Percentiles rank a stretch among this genome's conserved stretches.
Conservation (phyloP, 768 basidiomycete genomes). For the Pisolithus sp. region DNA sequence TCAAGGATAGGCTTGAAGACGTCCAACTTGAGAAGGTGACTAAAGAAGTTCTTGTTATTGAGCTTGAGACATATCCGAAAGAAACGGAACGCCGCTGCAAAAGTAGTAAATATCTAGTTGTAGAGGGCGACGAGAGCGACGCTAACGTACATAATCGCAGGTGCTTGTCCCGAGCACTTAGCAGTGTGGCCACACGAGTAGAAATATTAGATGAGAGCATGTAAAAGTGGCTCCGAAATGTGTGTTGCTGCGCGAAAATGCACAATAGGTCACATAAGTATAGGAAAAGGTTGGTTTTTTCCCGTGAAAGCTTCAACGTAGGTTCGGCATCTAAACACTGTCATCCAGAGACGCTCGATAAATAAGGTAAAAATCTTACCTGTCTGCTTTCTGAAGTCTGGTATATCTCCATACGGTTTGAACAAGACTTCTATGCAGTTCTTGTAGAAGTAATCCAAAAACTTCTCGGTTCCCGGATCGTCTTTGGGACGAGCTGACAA, state of each 20-base stretch:
- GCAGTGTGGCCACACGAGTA: constrained; percentile 64
- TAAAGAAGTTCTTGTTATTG: constrained; percentile 69
- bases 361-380: constrained; percentile 23
- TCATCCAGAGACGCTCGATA: not conserved
- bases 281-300: constrained; percentile 76
- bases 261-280: constrained; percentile 89
- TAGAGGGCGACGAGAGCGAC: not conserved
- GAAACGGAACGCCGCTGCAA: constrained; percentile 82
- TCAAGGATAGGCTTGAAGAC: constrained; percentile 79
- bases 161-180: constrained; percentile 85
- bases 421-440: constrained; percentile 71
- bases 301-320: constrained; percentile 53
- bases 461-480: constrained; percentile 80
- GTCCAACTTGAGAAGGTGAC: constrained; percentile 79
- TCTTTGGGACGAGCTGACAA: constrained; percentile 61
- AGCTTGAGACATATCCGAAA: constrained; percentile 81
- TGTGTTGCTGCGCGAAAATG: constrained; percentile 83
- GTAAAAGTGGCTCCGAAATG: constrained; percentile 88
- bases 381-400: constrained; percentile 54
- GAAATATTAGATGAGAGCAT: constrained; percentile 77
- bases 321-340: constrained; percentile 34
- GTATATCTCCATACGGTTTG: constrained; percentile 68
- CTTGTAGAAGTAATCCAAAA: constrained; percentile 93
- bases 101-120: constrained; percentile 9
- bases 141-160: constrained; percentile 73